Percentiles rank a stretch among this genome's conserved stretches.
phyloP scores from a whole-genome alignment of 2,329 filamentous ascomycete genomes.

The Paecilomyces niveus region DNA sequence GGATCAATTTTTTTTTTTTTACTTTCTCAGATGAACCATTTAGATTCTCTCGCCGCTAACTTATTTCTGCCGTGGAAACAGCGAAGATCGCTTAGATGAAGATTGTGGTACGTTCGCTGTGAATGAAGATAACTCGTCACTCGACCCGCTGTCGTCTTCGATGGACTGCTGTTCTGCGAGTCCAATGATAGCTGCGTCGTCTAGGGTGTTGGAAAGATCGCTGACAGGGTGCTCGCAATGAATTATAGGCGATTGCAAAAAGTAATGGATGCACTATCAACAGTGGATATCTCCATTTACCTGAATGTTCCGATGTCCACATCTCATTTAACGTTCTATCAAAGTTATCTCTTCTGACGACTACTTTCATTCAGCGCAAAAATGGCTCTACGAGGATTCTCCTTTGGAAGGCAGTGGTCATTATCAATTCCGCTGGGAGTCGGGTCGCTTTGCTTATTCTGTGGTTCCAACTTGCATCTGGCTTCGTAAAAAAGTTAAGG shows the following conservation, averaged over 20 bases:
- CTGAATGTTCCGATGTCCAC: not conserved
- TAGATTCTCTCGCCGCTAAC: not conserved
- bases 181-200: not conserved
- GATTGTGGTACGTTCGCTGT: not conserved
- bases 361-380: not conserved
- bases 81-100: slow-evolving; percentile 2
- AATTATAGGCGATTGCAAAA: not conserved
- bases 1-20: slow-evolving; percentile 3
- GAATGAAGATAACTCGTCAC: not conserved
- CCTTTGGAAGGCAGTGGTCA: not conserved
- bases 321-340: not conserved
- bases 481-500: not conserved
- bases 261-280: not conserved
- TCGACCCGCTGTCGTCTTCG: not conserved
- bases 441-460: not conserved
- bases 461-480: not conserved
- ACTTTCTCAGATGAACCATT: not conserved
- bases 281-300: not conserved
- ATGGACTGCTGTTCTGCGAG: not conserved
- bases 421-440: not conserved
- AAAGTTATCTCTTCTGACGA: not conserved
- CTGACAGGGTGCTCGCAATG: not conserved
- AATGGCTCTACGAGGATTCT: not conserved
- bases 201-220: not conserved
- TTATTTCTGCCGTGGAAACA: not conserved